Evolutionary conservation across 352 stramenopile species (phyloP).

Genomic region (Phytopythium helicoides): DNA sequence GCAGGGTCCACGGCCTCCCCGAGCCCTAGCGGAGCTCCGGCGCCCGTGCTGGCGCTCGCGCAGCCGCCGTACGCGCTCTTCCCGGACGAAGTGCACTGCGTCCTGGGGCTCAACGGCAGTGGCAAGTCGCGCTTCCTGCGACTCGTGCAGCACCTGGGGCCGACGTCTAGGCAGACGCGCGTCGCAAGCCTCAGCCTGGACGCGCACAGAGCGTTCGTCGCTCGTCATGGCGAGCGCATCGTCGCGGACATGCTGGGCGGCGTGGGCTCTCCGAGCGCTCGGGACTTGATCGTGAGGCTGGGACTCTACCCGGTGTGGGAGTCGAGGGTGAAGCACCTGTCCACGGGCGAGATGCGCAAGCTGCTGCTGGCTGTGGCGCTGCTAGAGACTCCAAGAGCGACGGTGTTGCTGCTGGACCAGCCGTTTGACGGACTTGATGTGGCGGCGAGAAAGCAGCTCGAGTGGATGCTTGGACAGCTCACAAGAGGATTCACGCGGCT

Average conservation of each 20-base stretch:
- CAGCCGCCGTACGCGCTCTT: slow-evolving; percentile 38
- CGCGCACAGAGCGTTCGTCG: slow-evolving; percentile 81
- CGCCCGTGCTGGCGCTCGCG: slow-evolving; percentile 30
- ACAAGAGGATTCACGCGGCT: slow-evolving; percentile 86
- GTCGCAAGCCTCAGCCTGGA: slow-evolving; percentile 76
- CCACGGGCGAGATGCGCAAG: slow-evolving; percentile 93
- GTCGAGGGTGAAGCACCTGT: slow-evolving; percentile 80
- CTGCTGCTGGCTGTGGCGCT: slow-evolving; percentile 86
- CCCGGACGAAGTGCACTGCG: slow-evolving; percentile 62
- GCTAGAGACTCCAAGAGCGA: slow-evolving; percentile 58
- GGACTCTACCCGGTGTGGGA: slow-evolving; percentile 90
- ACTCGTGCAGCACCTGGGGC: slow-evolving; percentile 32
- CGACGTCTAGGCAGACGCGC: slow-evolving; percentile 14
- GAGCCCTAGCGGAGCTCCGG: slow-evolving; percentile 2
- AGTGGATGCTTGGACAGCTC: slow-evolving; percentile 84
- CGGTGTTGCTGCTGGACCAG: slow-evolving; percentile 90
- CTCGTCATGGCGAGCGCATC: slow-evolving; percentile 44
- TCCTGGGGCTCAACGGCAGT: slow-evolving; percentile 68
- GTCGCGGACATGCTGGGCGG: slow-evolving; percentile 69
- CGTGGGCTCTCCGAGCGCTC: slow-evolving; percentile 59
- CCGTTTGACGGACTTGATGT: slow-evolving; percentile 93
- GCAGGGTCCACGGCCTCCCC: neutral
- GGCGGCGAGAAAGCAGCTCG: slow-evolving; percentile 64
- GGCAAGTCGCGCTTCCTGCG: slow-evolving; percentile 63
- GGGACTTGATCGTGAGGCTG: slow-evolving; percentile 91